These are phyloP conservation scores for Neocatenulostroma microsporum DNA, from an alignment of 2,329 filamentous ascomycete genomes.

Conservation along the genomic window DNA sequence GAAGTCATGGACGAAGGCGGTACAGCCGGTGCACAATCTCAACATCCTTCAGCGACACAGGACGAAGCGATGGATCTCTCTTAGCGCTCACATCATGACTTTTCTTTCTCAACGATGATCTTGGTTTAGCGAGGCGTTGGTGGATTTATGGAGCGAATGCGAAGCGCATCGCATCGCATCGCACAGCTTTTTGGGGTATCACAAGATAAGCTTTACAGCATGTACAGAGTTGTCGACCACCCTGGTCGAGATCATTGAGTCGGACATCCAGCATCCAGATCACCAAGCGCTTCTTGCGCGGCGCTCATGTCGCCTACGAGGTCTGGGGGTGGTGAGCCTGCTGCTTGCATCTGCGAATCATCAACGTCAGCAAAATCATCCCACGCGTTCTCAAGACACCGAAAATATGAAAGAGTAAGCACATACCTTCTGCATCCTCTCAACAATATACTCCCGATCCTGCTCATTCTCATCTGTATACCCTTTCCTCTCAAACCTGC, in stretches of 20 bases:
- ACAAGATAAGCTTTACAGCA: constrained; percentile 14
- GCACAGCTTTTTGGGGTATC: constrained; percentile 22
- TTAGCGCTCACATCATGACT: background rate
- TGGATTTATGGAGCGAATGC: too few relatives aligned
- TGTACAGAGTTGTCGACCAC: constrained; percentile 1
- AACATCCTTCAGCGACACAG: background rate
- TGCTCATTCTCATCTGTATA: constrained; percentile 76
- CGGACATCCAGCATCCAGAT: constrained; percentile 53
- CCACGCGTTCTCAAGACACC: background rate
- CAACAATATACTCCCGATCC: constrained; percentile 87
- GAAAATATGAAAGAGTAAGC: constrained; percentile 4
- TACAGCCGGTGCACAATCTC: background rate
- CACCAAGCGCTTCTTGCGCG: constrained; percentile 59
- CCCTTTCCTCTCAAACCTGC: constrained; percentile 71
- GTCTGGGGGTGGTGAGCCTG: constrained; percentile 82
- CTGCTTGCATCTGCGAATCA: constrained; percentile 80
- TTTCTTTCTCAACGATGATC: too few relatives aligned
- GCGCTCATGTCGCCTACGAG: constrained; percentile 84
- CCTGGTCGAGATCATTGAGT: constrained; percentile 43
- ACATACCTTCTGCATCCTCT: constrained; percentile 91
- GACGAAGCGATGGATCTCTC: constrained; percentile 12
- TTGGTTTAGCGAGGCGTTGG: constrained; percentile 24
- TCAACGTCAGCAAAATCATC: constrained; percentile 3
- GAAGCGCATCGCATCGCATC: too few relatives aligned
- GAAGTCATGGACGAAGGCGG: constrained; percentile 49